Conservation (phyloP, 2,329 filamentous ascomycete genomes). For the Aspergillus sp. region DNA sequence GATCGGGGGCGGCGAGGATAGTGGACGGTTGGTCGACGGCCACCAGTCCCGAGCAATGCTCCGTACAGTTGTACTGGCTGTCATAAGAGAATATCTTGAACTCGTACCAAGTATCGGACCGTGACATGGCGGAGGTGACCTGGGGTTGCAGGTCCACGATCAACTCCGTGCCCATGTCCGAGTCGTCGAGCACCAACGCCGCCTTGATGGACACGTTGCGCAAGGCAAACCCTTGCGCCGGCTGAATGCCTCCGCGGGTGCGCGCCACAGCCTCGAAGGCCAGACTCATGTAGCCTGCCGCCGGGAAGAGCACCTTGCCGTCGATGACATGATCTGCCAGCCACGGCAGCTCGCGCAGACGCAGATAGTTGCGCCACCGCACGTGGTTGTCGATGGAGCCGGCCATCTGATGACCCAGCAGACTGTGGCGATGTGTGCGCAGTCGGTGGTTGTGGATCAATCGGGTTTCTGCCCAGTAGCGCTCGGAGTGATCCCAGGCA, state of each 20-base stretch:
- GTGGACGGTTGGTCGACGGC: not conserved
- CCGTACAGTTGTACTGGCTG: not conserved
- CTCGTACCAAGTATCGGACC: not conserved
- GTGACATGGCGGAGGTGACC: not conserved
- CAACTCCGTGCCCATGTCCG: constrained; percentile 3
- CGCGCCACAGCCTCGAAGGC: constrained; percentile 6
- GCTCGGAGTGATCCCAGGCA: constrained; percentile 8
- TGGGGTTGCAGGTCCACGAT: not conserved
- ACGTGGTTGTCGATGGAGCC: not conserved
- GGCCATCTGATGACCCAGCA: not conserved
- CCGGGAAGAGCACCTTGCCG: constrained; percentile 8
- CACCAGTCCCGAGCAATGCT: constrained; percentile 4
- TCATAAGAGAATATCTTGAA: constrained; percentile 7
- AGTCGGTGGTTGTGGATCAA: not conserved
- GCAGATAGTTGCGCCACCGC: constrained; percentile 6
- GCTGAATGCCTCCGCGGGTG: not conserved
- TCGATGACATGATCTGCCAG: constrained; percentile 9
- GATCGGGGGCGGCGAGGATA: not conserved
- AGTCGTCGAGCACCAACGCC: not conserved
- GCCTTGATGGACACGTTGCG: not conserved
- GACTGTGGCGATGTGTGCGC: not conserved
- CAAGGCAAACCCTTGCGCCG: not conserved
- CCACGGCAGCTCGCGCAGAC: constrained; percentile 9
- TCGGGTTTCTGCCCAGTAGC: constrained; percentile 6
- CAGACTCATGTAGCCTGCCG: constrained; percentile 8